Evolutionary conservation across 225 moss, liverwort and hornwort genomes (phyloP).

Genomic region (Polytrichum commune): DNA sequence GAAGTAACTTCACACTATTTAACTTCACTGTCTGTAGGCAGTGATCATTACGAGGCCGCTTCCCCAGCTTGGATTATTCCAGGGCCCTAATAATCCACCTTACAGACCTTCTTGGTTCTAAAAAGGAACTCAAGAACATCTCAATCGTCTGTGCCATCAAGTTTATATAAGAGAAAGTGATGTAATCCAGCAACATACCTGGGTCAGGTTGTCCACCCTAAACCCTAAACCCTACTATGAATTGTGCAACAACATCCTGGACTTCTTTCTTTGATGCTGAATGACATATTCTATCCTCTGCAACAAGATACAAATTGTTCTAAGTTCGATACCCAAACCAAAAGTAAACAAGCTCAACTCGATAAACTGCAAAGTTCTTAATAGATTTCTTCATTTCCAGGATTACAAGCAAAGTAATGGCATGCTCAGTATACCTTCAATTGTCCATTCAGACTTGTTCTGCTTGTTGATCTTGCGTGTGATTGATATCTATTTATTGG

Average conservation of each 20-base stretch:
- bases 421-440: constrained; percentile 49
- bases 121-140: too few species aligned
- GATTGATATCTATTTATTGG: constrained; percentile 50
- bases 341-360: too few species aligned
- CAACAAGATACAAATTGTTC: background rate
- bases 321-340: too few species aligned
- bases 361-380: background rate
- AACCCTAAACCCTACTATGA: too few species aligned
- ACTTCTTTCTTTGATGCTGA: constrained; percentile 63
- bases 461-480: constrained; percentile 80
- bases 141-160: background rate
- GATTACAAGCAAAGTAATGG: background rate
- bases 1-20: too few species aligned
- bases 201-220: constrained; percentile 87
- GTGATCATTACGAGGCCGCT: too few species aligned
- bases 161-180: background rate
- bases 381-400: background rate
- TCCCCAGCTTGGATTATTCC: too few species aligned
- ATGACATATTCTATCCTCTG: constrained; percentile 23
- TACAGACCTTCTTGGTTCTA: too few species aligned
- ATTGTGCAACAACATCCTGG: constrained; percentile 71
- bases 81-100: too few species aligned
- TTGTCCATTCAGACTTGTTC: constrained; percentile 81
- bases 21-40: too few species aligned
- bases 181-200: constrained; percentile 36